Evolutionary conservation across 305 asterid species (phyloP), one percentile per base, ranked within the genome.

Genomic region (Euphrasia arctica): DNA sequence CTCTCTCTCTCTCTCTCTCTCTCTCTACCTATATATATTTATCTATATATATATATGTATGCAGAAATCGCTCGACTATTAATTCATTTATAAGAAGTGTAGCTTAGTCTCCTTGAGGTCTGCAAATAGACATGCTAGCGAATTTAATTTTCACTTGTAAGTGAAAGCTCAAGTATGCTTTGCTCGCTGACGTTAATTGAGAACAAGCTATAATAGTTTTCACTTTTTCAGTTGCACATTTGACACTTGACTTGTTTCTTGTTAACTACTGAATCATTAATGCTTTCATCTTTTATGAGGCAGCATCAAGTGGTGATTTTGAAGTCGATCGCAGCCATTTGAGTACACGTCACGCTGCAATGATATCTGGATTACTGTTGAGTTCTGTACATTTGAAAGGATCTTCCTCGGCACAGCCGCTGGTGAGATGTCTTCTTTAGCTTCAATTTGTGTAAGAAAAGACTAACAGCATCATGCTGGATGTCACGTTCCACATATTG

Each of bases 271-370:
- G 32, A 31, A 47, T 51, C 27, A 27, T 63, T 65, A 25, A 25
- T 25, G 48, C 64, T 52, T 14, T 43, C 18, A 41, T 72, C 52
- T 54, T 63, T 9, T 69, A 14, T 62, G 50, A 39, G 60, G 56
- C 82, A 82, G 96, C 72, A 56, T 60, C 78, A 54, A 73, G 67
- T 64, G 75, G 65, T 60, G 70, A 69, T 64, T 58, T 65, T 69
- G 76, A 80, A 77, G 80, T 86, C 75, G 81, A 83, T 76, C 96
- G 90, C 77, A 75, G 75, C 70, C 81, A 81, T 72, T 75, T 94
- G 79, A 96, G 98, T 76, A 77, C 90, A 2, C 88, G 91, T 73
- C 99, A 90, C 82, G 81, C 78, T 39, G 99, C 97, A 63, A 88
- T 88, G 49, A 72, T 94, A 68, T 79, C 98, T 59, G 99, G 99